phyloP scores from a whole-genome alignment of 805 yeast species.

The Clavispora vitiphila region DNA sequence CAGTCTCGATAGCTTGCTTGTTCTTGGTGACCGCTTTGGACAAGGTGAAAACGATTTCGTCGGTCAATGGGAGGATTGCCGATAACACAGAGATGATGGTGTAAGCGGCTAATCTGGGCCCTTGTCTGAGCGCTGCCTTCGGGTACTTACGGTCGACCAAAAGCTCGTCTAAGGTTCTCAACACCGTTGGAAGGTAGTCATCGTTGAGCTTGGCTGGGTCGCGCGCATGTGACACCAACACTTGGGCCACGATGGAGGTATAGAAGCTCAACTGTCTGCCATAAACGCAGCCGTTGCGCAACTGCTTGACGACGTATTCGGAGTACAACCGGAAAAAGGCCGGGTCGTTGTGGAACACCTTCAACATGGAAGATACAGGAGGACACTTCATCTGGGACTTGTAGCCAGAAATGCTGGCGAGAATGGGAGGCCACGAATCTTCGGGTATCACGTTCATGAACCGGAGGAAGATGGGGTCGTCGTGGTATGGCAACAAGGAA shows the following conservation, averaged over 20 bases:
- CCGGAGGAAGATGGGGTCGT: constrained; percentile 67
- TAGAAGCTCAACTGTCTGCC: constrained; percentile 74
- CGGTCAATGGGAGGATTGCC: constrained; percentile 58
- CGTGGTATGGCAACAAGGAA: constrained; percentile 76
- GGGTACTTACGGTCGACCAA: constrained; percentile 23
- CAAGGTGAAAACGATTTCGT: constrained; percentile 25
- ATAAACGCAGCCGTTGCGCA: constrained; percentile 54
- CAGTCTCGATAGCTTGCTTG: constrained; percentile 16
- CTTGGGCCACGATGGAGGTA: constrained; percentile 64
- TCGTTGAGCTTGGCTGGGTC: constrained; percentile 41
- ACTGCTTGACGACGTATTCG: constrained; percentile 44
- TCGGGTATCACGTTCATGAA: constrained; percentile 66
- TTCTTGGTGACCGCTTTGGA: constrained; percentile 30
- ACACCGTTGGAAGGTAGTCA: constrained; percentile 47
- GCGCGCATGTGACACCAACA: constrained; percentile 58
- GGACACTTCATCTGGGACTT: constrained; percentile 63
- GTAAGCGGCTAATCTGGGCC: constrained; percentile 78
- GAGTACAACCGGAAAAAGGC: constrained; percentile 66
- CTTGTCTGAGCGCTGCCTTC: constrained; percentile 27
- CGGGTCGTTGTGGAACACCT: constrained; percentile 62
- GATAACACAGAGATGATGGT: constrained; percentile 75
- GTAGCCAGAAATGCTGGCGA: constrained; percentile 64
- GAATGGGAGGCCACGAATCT: constrained; percentile 64
- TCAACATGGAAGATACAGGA: constrained; percentile 61
- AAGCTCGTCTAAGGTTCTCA: constrained; percentile 56